Evolutionary conservation across 768 basidiomycete genomes (phyloP), one percentile per base, ranked within the genome.

Genomic region (Paxillus involutus): DNA sequence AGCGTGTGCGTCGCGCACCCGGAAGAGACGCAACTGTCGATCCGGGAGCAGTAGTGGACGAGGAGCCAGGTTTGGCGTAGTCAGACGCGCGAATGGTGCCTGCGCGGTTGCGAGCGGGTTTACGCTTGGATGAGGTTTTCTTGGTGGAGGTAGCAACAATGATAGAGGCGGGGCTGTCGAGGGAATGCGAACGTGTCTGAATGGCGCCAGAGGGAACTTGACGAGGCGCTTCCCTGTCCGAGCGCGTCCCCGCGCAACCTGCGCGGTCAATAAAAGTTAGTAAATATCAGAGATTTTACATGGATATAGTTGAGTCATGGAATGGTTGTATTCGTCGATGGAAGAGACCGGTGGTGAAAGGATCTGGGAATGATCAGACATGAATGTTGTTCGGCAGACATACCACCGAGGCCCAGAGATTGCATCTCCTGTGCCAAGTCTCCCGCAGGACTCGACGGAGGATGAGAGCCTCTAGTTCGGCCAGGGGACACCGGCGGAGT

Each of bases 31-130:
- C 36, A 21, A 46, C 29, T 0, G 46, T 29, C 7, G 12, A 14
- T 44, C 30, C 29, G 12, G 55, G 30, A 30, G 24, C 33, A 43
- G 43, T 39, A 50, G 55, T 24, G 3, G 58, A 51, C 32, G 49
- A 52, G 44, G 44, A 36, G 10, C 47, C 51, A 6, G 59, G 51
- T 33, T 57, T 71, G 33, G 58, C 17, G 45, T 71, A 75, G 57
- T 79, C 78, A n/a, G 75, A 81, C 46, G 75, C 80, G 48, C 74
- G 80, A 62, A 76, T 82, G 49, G 77, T 83, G 56, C 73, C 79
- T 24, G 73, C 80, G 16, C 81, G 77, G n/a, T 69, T 71, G n/a
- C 74, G 67, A 47, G 66, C 40, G 14, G 36, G 44, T 26, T 16
- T 42, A 43, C 45, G 49, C 37, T 51, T 56, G 0, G 32, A 26